phyloP scores from a whole-genome alignment of 768 basidiomycete genomes.

The Botryobasidium botryosum region DNA sequence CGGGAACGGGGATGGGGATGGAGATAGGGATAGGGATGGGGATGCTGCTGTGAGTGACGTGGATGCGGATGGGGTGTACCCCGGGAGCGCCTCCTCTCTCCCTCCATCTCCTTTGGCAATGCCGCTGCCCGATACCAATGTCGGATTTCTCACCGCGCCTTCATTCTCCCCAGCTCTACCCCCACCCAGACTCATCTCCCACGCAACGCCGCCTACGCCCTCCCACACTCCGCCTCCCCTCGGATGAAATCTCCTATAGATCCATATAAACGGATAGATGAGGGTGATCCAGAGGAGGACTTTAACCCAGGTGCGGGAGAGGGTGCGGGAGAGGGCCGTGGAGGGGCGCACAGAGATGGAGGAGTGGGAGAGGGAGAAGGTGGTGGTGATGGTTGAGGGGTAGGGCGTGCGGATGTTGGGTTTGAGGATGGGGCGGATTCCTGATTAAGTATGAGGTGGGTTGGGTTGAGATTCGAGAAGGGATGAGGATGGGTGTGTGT shows the following conservation, averaged over 20 bases:
- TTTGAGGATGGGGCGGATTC: slow-evolving; percentile 11
- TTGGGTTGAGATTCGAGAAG: no score
- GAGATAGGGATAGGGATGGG: no score
- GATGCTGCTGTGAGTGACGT: no score
- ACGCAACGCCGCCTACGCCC: no score
- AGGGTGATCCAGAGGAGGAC: slow-evolving; percentile 49
- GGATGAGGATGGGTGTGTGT: slow-evolving; percentile 13
- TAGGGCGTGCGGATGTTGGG: slow-evolving; percentile 14
- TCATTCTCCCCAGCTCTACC: no score
- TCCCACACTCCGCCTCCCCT: slow-evolving; percentile 59
- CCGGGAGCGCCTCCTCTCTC: no score
- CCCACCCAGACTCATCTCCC: no score
- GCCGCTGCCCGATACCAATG: no score
- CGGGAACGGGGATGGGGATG: no score
- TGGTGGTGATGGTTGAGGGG: slow-evolving; percentile 25
- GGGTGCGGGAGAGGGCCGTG: slow-evolving; percentile 44
- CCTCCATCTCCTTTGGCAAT: no score
- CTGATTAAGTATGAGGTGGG: slow-evolving; percentile 34
- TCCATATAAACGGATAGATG: slow-evolving; percentile 68
- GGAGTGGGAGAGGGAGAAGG: slow-evolving; percentile 30
- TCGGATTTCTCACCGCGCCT: no score
- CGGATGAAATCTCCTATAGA: slow-evolving; percentile 48
- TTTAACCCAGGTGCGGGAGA: slow-evolving; percentile 56
- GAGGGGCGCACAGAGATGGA: slow-evolving; percentile 50
- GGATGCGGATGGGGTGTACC: no score